Base-by-base conservation (phyloP, 2,329 filamentous ascomycete genomes). In the Arthroderma uncinatum region DNA sequence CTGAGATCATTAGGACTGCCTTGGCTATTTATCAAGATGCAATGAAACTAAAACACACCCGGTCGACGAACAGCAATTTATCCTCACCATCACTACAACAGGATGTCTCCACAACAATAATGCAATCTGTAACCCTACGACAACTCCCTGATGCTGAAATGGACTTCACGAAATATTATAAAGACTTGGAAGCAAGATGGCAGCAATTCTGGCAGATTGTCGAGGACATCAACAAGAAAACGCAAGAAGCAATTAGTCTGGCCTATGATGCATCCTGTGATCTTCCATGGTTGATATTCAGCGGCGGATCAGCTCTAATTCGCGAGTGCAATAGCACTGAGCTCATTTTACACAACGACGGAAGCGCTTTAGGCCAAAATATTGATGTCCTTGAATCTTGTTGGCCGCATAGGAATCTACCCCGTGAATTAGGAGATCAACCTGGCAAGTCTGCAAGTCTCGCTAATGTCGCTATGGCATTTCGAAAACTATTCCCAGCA, bases 181-280 rank as follows among this genome's bases (percentile, higher is more conserved):
- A 78, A 34, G 84, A 88, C 33, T 84, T 86, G 55, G 86, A 93
- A 66, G 79, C 81, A 9, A 90, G 95, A 69, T 98, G 93, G 93
- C 83, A 87, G 61, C 82, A 87, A 54, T 95, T 95, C 71, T 95
- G 90, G 74, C 84, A 90, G 33, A 79, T 97, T 16, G 79, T 95
- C 16, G 79, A 87, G 10, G 91, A 95, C 68, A 75, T 98, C 40
- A 90, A 97, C 68, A 90, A 87, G 65, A 85, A 89, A 65, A 81
- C 91, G 65, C 86, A 87, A 16, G 91, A 96, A 66, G 85, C 88
- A 0, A 73, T 97, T 47, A 84, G 87, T 1, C 76, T 97, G 47
- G 82, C 84, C 0, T 83, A 88, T 57, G 93, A 97, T 65, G 70
- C 79, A 0, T 78, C 81, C 52, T 78, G 80, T 8, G 84, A 85